Base-by-base conservation (phyloP, 192 early-diverging fungal genomes). In the Phlyctochytrium planicorne region DNA sequence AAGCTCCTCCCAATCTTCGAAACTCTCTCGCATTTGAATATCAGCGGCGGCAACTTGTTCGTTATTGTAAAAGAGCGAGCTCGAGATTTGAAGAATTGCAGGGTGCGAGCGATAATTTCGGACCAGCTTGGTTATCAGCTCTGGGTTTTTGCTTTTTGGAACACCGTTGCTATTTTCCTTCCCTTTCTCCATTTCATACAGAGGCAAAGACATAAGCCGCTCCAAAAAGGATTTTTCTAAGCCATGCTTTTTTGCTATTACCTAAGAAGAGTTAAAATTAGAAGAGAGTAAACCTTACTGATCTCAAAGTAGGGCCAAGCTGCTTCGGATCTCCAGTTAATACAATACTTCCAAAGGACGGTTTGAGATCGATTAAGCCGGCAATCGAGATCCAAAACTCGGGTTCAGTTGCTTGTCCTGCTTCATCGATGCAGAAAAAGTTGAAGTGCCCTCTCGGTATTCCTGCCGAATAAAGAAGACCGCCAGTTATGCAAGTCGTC, bases 51-150 rank as follows among this genome's bases (percentile, higher is more conserved):
- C 17, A 24, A 4, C 40, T 10, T 57, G 63, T 50, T 65, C 63
- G 20, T 35, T 52, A 10, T 56, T 50, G 59, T 74, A 74, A 64
- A 74, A 74, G 40, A 59, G 52, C 31, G 31, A 53, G 31, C 59
- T 63, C 31, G 53, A 68, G 23, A 74, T 35, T 23, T 62, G 30
- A 60, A 74, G 55, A 36, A 74, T 74, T 2, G 53, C 72, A 27
- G 72, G 67, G 52, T 74, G 72, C 32, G 66, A 62, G 3, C 72
- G 59, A 60, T 74, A 74, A 35, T 74, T 74, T 17, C 64, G 30
- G 2, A 63, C n/a, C 31, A 70, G 62, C 30, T 59, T 29, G 3
- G 60, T 59, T 34, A 69, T 69, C 23, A 29, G 30, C 25, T 60
- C 50, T 0, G 59, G 60, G 47, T 69, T 25, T 47, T 69, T 27